Evolutionary conservation across 768 basidiomycete species (phyloP), one percentile per base, ranked within the genome.

Genomic region (Cystofilobasidium ferigula): DNA sequence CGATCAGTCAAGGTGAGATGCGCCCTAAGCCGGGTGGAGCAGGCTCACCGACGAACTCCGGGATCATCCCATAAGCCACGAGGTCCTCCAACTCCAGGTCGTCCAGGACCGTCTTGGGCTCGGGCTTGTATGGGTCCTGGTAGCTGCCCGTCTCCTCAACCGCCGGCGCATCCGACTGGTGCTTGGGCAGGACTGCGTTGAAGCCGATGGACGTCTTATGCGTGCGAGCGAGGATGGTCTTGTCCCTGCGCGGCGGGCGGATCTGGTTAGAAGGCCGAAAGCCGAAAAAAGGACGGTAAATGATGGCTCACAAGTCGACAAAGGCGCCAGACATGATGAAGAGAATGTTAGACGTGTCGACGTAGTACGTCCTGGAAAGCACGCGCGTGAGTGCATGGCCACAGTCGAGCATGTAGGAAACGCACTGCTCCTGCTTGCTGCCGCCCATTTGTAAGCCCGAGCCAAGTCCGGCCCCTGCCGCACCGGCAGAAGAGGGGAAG

Each of bases 301-400:
- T 12, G 10, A 13, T 14, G 43, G 13, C 5, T 13, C 95, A 92
- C 57, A 97, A 77, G 0, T 93, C 93, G 13, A 95, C 91, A 73
- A 95, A 95, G 1, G 94, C 94, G 1, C 94, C 94, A 58, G 90
- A 92, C 14, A 94, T 74, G 68, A 98, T 87, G 76, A 98, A 98
- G n/a, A 98, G 78, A 30, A 97, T 83, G 71, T 97, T 92, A 10
- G 86, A 84, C 0, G 91, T 94, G 75, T 92, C 87, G 42, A 92
- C 85, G 61, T 84, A 82, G 70, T 84, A 87, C 16, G 72, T 71
- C 59, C 72, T 71, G 8, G 26, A 26, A 20, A 28, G 18, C 40
- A 30, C 5, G n/a, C 30, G 30, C 9, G 48, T 7, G 18, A 53
- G 26, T 10, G 43, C 8, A 45, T 5, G 43, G 68, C 72, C 72